Base-by-base conservation (phyloP, 805 yeast genomes). In the Sporopachydermia lactativora region DNA sequence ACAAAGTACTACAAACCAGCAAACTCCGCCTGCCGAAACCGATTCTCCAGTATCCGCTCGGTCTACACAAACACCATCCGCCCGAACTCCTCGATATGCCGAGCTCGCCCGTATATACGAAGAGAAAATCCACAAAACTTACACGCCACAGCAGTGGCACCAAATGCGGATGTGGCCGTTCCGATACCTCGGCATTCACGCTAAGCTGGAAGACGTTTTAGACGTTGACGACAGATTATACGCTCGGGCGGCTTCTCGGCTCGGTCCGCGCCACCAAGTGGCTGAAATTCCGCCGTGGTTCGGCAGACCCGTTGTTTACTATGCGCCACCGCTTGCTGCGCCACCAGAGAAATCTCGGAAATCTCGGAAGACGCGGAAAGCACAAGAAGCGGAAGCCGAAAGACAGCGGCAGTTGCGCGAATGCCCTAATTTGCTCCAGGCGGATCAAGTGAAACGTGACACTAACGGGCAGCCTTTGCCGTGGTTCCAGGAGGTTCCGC, bases 401-500 rank as follows among this genome's bases (percentile, higher is more conserved):
- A 15, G 3, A 3, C 16, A 16, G 42, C 17, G 16, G 15, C 14
- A 13, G 15, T 13, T 19, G 15, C n/a, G 13, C 13, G 31, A 24
- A 24, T 24, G n/a, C 31, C 31, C 13, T 8, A 8, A 24, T 24
- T 8, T 24, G 8, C 31, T 24, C n/a, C 31, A 46, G 36, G 37
- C 17, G 13, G 53, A 43, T 38, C 50, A 45, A 41, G 47, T 35
- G 38, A 52, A 42, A 43, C 49, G 38, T 19, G 24, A 41, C 31
- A 17, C 49, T 43, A 39, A 45, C 14, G 13, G 47, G 42, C 19
- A 49, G 38, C 34, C 55, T 43, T 51, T 39, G 0, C 69, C 68
- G 0, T 84, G 94, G 94, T 59, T 83, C 19, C 88, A 80, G 52
- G 81, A 78, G 3, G 62, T 78, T 44, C 95, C 95, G 0, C 65